Evolutionary conservation across 495 filamentous ascomycete genomes (phyloP).

Genomic region (Penicillium diatomitis): DNA sequence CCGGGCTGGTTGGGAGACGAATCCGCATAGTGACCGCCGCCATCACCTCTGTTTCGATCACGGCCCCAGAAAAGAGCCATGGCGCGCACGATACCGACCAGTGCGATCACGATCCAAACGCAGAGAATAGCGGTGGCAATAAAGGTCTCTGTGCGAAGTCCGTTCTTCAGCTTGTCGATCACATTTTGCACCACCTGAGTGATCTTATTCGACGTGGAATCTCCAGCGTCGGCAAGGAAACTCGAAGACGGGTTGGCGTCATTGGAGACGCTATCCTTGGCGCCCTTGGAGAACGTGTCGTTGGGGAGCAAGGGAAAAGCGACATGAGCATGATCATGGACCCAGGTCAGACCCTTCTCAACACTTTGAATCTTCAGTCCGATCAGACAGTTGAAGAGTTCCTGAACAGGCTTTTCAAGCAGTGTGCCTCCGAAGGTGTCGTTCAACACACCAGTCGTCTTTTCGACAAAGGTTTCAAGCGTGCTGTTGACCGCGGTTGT

Average conservation of each 20-base stretch:
- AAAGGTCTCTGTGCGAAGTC: conserved; percentile 64
- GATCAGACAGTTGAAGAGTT: conserved; percentile 67
- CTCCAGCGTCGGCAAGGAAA: conserved; percentile 66
- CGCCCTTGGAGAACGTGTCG: conserved; percentile 77
- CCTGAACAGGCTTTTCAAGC: conserved; percentile 61
- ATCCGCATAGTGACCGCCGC: conserved; percentile 31
- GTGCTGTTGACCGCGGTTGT: conserved; percentile 78
- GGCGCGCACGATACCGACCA: conserved; percentile 63
- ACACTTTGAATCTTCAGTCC: conserved; percentile 66
- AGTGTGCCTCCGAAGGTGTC: conserved; percentile 71
- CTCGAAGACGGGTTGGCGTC: conserved; percentile 43
- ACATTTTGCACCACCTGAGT: conserved; percentile 63
- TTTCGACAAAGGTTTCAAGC: conserved; percentile 68
- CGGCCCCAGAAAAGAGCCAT: conserved; percentile 37
- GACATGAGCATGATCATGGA: conserved; percentile 75
- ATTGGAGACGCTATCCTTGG: conserved; percentile 49
- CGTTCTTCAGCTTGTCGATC: conserved; percentile 48
- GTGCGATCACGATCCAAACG: conserved; percentile 65
- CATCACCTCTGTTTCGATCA: conserved; percentile 38
- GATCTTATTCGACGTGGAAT: conserved; percentile 67
- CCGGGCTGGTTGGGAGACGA: conserved; percentile 2
- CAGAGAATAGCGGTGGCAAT: conserved; percentile 63
- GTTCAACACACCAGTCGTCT: conserved; percentile 62
- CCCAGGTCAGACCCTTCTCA: conserved; percentile 82
- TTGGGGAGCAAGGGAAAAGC: conserved; percentile 68